Conservation (phyloP, 225 moss, liverwort and hornwort species). For the Climacium dendroides region DNA sequence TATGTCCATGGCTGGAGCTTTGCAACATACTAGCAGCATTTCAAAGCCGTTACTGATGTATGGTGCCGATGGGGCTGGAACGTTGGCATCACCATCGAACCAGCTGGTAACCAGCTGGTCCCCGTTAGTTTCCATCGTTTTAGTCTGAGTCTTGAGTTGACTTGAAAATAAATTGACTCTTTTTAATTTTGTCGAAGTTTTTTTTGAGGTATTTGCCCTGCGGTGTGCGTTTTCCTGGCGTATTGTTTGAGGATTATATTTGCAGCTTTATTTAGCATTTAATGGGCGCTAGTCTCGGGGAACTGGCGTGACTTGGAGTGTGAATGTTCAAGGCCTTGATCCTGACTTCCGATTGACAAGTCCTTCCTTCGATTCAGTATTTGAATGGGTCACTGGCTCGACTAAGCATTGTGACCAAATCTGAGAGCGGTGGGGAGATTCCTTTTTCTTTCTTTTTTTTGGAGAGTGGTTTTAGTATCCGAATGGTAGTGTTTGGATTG, state of each 20-base stretch:
- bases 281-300: background rate
- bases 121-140: constrained; percentile 27
- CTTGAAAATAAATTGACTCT: background rate
- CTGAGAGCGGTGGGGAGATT: background rate
- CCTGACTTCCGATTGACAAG: background rate
- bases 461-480: background rate
- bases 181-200: background rate
- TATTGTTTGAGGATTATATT: background rate
- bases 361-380: background rate
- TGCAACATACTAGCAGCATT: constrained; percentile 97
- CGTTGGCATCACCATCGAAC: constrained; percentile 96
- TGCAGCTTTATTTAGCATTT: background rate
- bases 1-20: constrained; percentile 84
- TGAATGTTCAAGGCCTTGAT: background rate
- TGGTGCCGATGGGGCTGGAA: constrained; percentile 93
- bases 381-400: background rate
- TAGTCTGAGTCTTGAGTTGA: background rate
- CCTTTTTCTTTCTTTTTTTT: background rate
- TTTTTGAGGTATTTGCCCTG: background rate
- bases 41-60: constrained; percentile 99
- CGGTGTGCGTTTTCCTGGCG: background rate
- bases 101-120: constrained; percentile 81
- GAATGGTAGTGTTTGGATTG: background rate
- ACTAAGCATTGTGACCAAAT: background rate
- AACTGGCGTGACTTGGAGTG: background rate